phyloP scores from a whole-genome alignment of 495 filamentous ascomycete species.

The Cladorrhinum samala region DNA sequence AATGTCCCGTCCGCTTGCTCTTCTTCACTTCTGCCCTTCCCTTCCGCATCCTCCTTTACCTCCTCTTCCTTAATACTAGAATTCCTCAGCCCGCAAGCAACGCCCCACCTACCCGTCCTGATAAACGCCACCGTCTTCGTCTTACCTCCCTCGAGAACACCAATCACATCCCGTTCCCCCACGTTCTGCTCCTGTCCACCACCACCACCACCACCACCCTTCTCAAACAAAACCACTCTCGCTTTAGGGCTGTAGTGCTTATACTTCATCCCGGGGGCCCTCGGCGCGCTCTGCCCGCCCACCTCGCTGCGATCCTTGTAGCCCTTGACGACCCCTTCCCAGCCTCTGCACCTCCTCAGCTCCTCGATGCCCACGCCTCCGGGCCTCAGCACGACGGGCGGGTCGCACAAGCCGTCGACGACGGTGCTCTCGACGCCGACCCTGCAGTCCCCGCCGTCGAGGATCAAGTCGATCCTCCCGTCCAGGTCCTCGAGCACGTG shows the following conservation, averaged over 20 bases:
- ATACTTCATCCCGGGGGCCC: constrained; percentile 98
- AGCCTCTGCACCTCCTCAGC: constrained; percentile 65
- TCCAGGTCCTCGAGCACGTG: constrained; percentile 84
- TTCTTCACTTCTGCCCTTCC: constrained; percentile 23
- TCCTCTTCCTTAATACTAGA: constrained; percentile 17
- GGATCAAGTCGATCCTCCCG: constrained; percentile 77
- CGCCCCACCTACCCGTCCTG: constrained; percentile 38
- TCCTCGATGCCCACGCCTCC: constrained; percentile 88
- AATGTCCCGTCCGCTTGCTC: constrained; percentile 8
- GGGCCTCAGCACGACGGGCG: constrained; percentile 77
- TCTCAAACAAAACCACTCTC: constrained; percentile 75
- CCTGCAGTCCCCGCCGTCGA: constrained; percentile 79
- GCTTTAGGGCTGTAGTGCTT: constrained; percentile 94
- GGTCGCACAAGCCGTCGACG: constrained; percentile 76
- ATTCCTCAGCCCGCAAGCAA: constrained; percentile 26
- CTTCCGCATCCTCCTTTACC: constrained; percentile 18
- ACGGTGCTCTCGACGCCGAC: constrained; percentile 97
- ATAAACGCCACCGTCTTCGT: constrained; percentile 33
- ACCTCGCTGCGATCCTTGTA: constrained; percentile 62
- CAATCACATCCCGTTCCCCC: background rate
- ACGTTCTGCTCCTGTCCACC: constrained; percentile 1
- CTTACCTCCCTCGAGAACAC: background rate
- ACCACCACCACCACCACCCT: background rate
- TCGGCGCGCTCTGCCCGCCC: constrained; percentile 50
- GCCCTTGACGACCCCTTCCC: constrained; percentile 67